These are phyloP conservation scores for Chytriomyces sp. DNA, from an alignment of 192 early-diverging fungal species.

Conservation along the genomic window DNA sequence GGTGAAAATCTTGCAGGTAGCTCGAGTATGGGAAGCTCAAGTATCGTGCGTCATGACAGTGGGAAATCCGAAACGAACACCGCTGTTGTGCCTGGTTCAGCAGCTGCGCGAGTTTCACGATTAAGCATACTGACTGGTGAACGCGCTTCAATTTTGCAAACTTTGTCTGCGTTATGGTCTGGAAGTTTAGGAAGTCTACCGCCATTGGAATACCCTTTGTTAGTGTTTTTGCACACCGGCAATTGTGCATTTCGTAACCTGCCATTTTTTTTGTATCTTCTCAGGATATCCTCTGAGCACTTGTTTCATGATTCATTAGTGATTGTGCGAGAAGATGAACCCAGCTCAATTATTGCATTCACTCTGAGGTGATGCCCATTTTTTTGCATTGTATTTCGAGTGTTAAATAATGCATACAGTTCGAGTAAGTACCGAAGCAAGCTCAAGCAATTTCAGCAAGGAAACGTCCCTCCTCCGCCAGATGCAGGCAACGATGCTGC, in stretches of 20 bases:
- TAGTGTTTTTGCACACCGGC: slow-evolving; percentile 32
- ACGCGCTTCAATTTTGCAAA: slow-evolving; percentile 74
- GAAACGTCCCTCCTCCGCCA: slow-evolving; percentile 9
- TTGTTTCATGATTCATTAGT: slow-evolving; percentile 65
- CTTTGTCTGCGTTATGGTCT: slow-evolving; percentile 74
- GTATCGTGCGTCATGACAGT: too few relatives aligned
- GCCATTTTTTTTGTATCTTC: neutral
- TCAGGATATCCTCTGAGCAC: slow-evolving; percentile 75
- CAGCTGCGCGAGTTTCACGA: neutral
- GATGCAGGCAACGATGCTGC: too few relatives aligned
- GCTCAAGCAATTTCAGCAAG: slow-evolving; percentile 27
- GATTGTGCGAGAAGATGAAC: slow-evolving; percentile 55
- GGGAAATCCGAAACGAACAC: neutral
- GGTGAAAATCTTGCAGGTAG: neutral
- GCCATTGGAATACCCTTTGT: slow-evolving; percentile 78
- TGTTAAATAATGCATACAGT: slow-evolving; percentile 22
- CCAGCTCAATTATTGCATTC: slow-evolving; percentile 59
- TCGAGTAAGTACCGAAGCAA: slow-evolving; percentile 25
- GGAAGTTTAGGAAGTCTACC: slow-evolving; percentile 69
- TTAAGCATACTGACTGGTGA: slow-evolving; percentile 42
- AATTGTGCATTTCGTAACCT: neutral
- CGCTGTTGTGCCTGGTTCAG: neutral
- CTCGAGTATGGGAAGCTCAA: too few relatives aligned
- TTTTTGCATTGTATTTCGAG: neutral
- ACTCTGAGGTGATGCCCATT: slow-evolving; percentile 34